Evolutionary conservation across 2,329 filamentous ascomycete genomes (phyloP).

Genomic region (Lasiodiplodia theobromae): DNA sequence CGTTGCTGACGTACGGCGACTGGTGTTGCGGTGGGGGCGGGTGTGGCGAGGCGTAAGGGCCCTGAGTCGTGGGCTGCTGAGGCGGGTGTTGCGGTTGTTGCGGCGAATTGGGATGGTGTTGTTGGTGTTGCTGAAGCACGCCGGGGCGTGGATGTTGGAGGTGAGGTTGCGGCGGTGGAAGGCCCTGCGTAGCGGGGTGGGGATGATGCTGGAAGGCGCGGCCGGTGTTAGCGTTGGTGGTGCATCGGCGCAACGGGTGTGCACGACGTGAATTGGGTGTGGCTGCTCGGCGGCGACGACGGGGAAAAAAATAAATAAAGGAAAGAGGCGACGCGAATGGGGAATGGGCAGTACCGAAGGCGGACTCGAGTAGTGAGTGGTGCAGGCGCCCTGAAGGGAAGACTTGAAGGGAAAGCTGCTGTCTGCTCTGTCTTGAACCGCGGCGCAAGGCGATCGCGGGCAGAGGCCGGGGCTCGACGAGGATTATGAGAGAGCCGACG

Average conservation of each 20-base stretch:
- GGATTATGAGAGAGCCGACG: slow-evolving; percentile 30
- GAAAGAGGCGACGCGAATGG: slow-evolving; percentile 20
- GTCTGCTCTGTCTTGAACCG: slow-evolving; percentile 18
- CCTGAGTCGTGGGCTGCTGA: slow-evolving; percentile 63
- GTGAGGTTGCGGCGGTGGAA: slow-evolving; percentile 64
- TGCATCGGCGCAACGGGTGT: slow-evolving; percentile 27
- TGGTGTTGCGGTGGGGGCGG: slow-evolving; percentile 57
- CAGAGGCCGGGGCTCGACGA: slow-evolving; percentile 28
- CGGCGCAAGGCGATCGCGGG: slow-evolving; percentile 18
- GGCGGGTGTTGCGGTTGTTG: slow-evolving; percentile 60
- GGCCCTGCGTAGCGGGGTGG: slow-evolving; percentile 76
- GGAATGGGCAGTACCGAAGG: slow-evolving; percentile 4
- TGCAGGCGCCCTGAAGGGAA: slow-evolving; percentile 20
- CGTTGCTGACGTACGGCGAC: slow-evolving; percentile 71
- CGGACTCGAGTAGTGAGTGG: slow-evolving; percentile 6
- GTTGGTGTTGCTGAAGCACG: slow-evolving; percentile 69
- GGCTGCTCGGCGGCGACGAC: slow-evolving; percentile 7
- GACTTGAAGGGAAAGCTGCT: slow-evolving; percentile 13
- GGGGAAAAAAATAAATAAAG: slow-evolving; percentile 11
- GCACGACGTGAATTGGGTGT: slow-evolving; percentile 29
- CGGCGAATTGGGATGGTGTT: slow-evolving; percentile 70
- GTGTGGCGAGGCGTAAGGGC: slow-evolving; percentile 73
- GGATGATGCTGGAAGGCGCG: slow-evolving; percentile 69
- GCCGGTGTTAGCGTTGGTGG: slow-evolving; percentile 30
- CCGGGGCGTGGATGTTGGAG: slow-evolving; percentile 74